Evolutionary conservation across 2,329 filamentous ascomycete species (phyloP), one percentile per base, ranked within the genome.

Genomic region (Alternaria rosae): DNA sequence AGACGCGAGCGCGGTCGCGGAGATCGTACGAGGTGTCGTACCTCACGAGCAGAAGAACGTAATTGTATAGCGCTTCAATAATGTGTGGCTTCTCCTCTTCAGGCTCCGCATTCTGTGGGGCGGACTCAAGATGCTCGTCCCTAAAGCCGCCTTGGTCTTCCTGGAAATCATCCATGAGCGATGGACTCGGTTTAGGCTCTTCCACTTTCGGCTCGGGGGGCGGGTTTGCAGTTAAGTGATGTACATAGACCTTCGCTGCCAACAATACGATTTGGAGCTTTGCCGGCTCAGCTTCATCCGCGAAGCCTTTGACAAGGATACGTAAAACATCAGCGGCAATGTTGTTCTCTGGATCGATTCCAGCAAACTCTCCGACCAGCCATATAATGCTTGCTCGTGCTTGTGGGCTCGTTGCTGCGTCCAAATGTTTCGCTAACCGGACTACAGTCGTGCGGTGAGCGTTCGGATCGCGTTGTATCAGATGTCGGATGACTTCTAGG

Each of bases 11-110:
- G 23, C 95, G 91, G 76, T 98, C 95, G 66, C 95, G 92, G 4
- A 99, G 88, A 75, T 98, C 94, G 79, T 97, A 99, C 1, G 94
- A 97, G 0, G 90, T 92, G 72, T 98, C 95, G 78, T 98, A 99
- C 63, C 95, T 89, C 30, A 92, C 92, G 1, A 99, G 87, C 1
- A 94, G 86, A 26, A 97, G 85, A 21, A 92, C 88, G 72, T 99
- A 97, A 28, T 91, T 87, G 89, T 93, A 99, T 2, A 99, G 83
- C 3, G 89, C 85, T 28, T 88, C 87, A 54, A 97, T 89, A 0
- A 91, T 88, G 70, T 97, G 90, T 6, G 85, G 82, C 30, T 83
- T 84, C 35, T 72, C 63, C 23, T 71, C 61, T 38, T 72, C 57
- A 12, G 69, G n/a, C 17, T 73, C 59, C 15, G 53, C 54, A 30